Conservation (phyloP, 2,329 filamentous ascomycete species). For the Knufia petricola region DNA sequence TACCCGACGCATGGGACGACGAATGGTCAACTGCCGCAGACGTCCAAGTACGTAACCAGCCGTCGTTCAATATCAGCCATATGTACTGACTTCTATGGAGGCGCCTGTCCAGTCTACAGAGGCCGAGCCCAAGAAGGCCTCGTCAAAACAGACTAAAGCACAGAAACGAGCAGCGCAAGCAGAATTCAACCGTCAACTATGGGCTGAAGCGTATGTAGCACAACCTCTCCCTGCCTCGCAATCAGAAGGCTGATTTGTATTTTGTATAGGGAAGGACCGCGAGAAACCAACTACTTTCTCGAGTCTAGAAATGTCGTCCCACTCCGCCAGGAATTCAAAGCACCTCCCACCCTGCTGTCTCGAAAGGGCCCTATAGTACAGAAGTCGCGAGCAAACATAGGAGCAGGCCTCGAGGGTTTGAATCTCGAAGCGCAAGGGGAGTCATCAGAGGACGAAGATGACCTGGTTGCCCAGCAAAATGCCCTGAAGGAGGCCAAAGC, state of each 20-base stretch:
- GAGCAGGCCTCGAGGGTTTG: constrained; percentile 12
- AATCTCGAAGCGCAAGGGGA: constrained; percentile 49
- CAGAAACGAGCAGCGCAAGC: constrained; percentile 70
- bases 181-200: constrained; percentile 74
- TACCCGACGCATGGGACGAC: constrained; percentile 77
- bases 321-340: constrained; percentile 64
- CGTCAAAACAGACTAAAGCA: constrained; percentile 56
- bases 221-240: constrained; percentile 7
- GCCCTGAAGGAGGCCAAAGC: constrained; percentile 68
- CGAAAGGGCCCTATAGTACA: constrained; percentile 46
- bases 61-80: constrained; percentile 1
- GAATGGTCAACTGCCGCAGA: constrained; percentile 81
- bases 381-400: constrained; percentile 13
- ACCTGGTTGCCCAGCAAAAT: constrained; percentile 50
- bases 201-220: constrained; percentile 69
- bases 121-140: constrained; percentile 36
- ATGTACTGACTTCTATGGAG: neutral
- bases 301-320: constrained; percentile 53
- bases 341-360: constrained; percentile 72
- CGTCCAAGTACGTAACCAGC: constrained; percentile 32
- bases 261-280: constrained; percentile 55
- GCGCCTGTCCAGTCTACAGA: constrained; percentile 16
- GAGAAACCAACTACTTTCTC: constrained; percentile 62
- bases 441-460: constrained; percentile 49
- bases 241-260: constrained; percentile 2